Conservation (phyloP, 2,329 filamentous ascomycete genomes). For the Aspergillus aculeatus region DNA sequence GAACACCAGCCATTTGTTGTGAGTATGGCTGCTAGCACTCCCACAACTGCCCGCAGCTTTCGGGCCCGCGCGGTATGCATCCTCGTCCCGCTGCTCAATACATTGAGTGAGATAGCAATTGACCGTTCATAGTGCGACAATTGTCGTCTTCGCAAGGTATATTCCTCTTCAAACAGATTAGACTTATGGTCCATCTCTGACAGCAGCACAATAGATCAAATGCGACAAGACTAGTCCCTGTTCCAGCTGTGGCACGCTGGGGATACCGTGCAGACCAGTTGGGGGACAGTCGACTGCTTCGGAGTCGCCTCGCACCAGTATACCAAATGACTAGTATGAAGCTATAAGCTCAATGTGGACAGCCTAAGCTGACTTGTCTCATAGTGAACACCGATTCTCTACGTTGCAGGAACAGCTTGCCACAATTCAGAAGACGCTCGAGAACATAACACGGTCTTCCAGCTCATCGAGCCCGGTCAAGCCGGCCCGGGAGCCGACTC, state of each 20-base stretch:
- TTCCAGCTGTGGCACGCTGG: constrained; percentile 22
- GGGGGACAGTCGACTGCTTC: constrained; percentile 6
- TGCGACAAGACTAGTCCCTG: constrained; percentile 25
- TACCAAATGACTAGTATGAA: constrained; percentile 19
- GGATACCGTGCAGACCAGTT: constrained; percentile 18
- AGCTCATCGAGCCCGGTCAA: background rate
- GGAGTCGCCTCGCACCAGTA: constrained; percentile 3
- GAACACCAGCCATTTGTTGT: background rate
- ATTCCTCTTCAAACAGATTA: background rate
- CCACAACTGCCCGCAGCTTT: constrained; percentile 16
- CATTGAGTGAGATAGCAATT: background rate
- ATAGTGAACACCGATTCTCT: constrained; percentile 20
- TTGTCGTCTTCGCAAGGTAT: constrained; percentile 29
- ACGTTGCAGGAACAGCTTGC: constrained; percentile 21
- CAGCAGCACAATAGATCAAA: constrained; percentile 17
- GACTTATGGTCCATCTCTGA: background rate
- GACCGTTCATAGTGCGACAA: constrained; percentile 25
- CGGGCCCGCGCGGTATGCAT: constrained; percentile 24
- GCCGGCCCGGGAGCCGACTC: constrained; percentile 9
- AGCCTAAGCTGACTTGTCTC: background rate
- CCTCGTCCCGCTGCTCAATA: background rate
- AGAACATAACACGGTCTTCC: constrained; percentile 14
- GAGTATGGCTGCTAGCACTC: constrained; percentile 12
- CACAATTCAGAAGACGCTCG: constrained; percentile 18
- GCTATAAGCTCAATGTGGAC: too few species aligned